Conservation (phyloP, 345 rosid genomes). For the Kandelia obovata region DNA sequence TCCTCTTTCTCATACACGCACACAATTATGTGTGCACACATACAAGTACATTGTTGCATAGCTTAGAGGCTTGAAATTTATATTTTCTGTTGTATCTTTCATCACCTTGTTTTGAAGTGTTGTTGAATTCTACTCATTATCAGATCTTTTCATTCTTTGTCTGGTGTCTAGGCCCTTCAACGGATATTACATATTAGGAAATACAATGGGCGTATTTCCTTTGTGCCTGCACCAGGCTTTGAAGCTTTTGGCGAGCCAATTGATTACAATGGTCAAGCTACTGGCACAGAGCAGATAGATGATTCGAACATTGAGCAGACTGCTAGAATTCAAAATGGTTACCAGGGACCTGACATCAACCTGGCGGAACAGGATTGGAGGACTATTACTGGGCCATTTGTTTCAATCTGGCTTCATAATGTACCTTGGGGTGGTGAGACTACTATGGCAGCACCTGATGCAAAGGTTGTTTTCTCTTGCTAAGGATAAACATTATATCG, state of each 20-base stretch:
- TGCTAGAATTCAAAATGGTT: slow-evolving; percentile 33
- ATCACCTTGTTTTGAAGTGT: no score
- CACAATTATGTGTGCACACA: no score
- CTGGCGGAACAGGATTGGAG: slow-evolving; percentile 61
- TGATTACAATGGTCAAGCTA: slow-evolving; percentile 28
- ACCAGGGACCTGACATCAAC: slow-evolving; percentile 61
- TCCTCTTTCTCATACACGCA: background rate
- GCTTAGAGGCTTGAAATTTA: slow-evolving; percentile 3
- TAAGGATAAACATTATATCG: no score
- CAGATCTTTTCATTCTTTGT: slow-evolving; percentile 2
- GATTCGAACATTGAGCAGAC: slow-evolving; percentile 27
- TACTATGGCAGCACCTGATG: slow-evolving; percentile 85
- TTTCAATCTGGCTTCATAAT: slow-evolving; percentile 95
- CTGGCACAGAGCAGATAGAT: background rate
- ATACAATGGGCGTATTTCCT: slow-evolving; percentile 65
- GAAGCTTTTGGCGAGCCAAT: slow-evolving; percentile 68
- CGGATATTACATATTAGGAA: slow-evolving; percentile 62
- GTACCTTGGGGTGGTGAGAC: slow-evolving; percentile 92
- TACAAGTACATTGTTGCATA: background rate
- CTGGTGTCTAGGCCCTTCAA: slow-evolving; percentile 53
- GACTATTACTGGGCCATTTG: slow-evolving; percentile 78
- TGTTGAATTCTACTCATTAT: background rate
- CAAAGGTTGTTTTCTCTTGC: slow-evolving; percentile 57
- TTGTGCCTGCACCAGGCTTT: slow-evolving; percentile 92
- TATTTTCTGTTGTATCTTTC: background rate